phyloP scores from a whole-genome alignment of 345 rosid genomes.

The Raphanus raphanistrum region DNA sequence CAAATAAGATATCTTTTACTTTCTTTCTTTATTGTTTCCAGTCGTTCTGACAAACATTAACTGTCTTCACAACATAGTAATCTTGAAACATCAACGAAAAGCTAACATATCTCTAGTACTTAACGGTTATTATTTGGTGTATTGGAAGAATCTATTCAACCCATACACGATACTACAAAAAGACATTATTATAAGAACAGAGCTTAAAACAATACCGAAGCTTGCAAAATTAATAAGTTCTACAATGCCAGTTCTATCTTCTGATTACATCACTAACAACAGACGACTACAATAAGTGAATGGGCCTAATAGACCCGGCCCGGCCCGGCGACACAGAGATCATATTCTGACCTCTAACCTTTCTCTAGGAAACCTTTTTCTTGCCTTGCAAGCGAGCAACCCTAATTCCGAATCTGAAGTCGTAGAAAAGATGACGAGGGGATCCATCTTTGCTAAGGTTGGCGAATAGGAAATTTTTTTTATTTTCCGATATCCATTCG shows the following conservation, averaged over 20 bases:
- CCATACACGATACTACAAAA: background rate
- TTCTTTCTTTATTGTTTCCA: background rate
- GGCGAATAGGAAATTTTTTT: too few species aligned
- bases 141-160: background rate
- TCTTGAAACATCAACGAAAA: background rate
- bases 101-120: background rate
- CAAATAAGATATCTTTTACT: conserved; percentile 1
- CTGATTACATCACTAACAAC: conserved; percentile 1
- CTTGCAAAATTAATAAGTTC: too few species aligned
- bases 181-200: background rate
- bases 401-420: too few species aligned
- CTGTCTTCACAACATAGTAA: background rate
- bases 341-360: too few species aligned
- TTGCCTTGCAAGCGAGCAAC: too few species aligned
- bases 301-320: too few species aligned
- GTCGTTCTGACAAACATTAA: background rate
- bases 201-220: background rate
- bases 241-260: background rate
- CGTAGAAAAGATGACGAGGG: too few species aligned
- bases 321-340: too few species aligned
- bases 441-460: too few species aligned
- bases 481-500: too few species aligned
- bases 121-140: background rate
- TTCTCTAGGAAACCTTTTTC: too few species aligned
- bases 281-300: too few species aligned